Evolutionary conservation across 306 rosid species (phyloP), one percentile per base, ranked within the genome.

Genomic region (Lathyrus aphaca): DNA sequence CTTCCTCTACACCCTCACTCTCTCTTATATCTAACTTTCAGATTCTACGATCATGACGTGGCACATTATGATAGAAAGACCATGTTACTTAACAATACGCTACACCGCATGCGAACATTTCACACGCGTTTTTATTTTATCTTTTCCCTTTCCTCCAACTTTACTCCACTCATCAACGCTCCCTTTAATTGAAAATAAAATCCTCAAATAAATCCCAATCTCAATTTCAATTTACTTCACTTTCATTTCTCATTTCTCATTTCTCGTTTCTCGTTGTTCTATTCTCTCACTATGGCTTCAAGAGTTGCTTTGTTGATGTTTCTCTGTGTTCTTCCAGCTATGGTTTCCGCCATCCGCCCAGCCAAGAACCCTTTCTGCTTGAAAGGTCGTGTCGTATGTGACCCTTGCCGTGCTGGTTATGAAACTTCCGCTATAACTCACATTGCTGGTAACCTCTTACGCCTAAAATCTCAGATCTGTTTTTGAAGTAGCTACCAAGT

Each of bases 381-480:
- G 10, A 67, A 82, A 48, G 99, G 97, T 11, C 77, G 53, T 15
- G 92, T 95, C 18, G 87, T 18, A 87, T 95, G 99, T 55, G 99
- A 95, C 74, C 50, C 44, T 29, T 95, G 99, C 83, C 92, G 86
- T 18, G 91, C 91, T 72, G 95, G 95, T 60, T 95, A 80, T 58
- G 99, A 95, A 71, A 89, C 97, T 73, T 17, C 91, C 3, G 97
- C 96, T 58, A 75, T 87, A 6, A 82, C 88, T 77, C 82, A 83
- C 81, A 82, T 91, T 77, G 25, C 87, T 13, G 97, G 99, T 95
- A 83, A 43, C 54, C 44, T 0, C 66, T 32, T 4, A 53, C 35
- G 6, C 60, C 1, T n/a, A 21, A 21, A 6, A 8, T 53, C 59
- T 53, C 1, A 53, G 59, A 53, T 53, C 59, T 53, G 1, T 21